phyloP scores from a whole-genome alignment of 108 stramenopile species.

The Nannochloropsis granulata region DNA sequence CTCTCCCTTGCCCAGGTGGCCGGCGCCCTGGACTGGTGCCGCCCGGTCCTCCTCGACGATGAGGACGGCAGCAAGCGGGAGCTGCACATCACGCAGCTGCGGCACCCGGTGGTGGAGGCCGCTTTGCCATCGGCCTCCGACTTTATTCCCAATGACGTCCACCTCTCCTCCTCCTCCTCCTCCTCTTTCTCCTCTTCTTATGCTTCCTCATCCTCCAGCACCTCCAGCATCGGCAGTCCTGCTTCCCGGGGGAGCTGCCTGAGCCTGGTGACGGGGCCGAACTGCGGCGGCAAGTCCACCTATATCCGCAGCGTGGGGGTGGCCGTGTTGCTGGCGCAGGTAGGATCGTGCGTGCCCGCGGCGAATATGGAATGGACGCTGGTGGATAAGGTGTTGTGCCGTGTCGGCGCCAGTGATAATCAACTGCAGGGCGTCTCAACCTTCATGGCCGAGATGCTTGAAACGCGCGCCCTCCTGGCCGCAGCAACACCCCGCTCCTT shows the following conservation, averaged over 20 bases:
- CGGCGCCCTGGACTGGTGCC: slow-evolving; percentile 3
- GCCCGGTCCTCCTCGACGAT: slow-evolving; percentile 12
- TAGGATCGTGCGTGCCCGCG: slow-evolving; percentile 38
- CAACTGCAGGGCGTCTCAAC: slow-evolving; percentile 30
- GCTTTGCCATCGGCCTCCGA: neutral
- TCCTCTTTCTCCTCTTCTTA: no score
- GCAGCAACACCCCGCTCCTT: slow-evolving; percentile 11
- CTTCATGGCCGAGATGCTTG: slow-evolving; percentile 43
- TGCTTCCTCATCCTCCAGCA: no score
- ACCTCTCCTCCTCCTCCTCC: neutral
- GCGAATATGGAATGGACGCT: slow-evolving; percentile 17
- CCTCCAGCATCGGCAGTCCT: neutral
- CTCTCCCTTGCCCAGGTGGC: slow-evolving; percentile 1
- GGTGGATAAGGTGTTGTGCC: slow-evolving; percentile 26
- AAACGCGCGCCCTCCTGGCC: slow-evolving; percentile 22
- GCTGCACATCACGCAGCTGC: slow-evolving; percentile 2
- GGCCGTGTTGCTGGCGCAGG: slow-evolving; percentile 38
- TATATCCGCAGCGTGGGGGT: slow-evolving; percentile 33
- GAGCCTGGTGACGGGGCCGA: slow-evolving; percentile 35
- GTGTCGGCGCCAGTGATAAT: slow-evolving; percentile 29
- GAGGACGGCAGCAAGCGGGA: neutral
- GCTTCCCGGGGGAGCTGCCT: neutral
- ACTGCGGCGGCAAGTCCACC: slow-evolving; percentile 44
- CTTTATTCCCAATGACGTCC: slow-evolving; percentile 32
- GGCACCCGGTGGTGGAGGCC: slow-evolving; percentile 30